Evolutionary conservation across 768 basidiomycete genomes (phyloP).

Genomic region (Boletus vinaceobasis): DNA sequence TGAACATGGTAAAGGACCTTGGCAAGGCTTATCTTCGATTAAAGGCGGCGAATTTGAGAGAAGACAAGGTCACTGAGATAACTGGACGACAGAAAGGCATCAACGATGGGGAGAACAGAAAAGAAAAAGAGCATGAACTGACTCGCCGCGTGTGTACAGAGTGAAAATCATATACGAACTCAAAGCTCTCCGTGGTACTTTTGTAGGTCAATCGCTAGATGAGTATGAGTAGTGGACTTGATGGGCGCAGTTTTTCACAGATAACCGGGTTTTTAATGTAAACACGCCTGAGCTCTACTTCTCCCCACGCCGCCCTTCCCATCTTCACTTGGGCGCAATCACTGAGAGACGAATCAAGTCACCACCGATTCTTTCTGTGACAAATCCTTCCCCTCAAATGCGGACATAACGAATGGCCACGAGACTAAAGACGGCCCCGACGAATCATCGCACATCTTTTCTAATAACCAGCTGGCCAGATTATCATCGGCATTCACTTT

Average conservation of each 20-base stretch:
- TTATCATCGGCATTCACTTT: too few species aligned
- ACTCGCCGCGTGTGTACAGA: slow-evolving; percentile 34
- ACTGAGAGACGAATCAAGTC: too few species aligned
- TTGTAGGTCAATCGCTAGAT: neutral
- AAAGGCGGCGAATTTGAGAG: slow-evolving; percentile 17
- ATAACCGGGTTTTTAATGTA: neutral
- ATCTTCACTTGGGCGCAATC: too few species aligned
- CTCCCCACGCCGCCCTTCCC: too few species aligned
- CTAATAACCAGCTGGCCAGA: too few species aligned
- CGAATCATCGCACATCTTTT: too few species aligned
- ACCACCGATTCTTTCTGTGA: too few species aligned
- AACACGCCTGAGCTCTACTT: too few species aligned
- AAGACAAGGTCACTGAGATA: slow-evolving; percentile 33
- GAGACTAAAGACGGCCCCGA: too few species aligned
- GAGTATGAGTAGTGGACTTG: neutral
- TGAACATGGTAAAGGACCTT: slow-evolving; percentile 10
- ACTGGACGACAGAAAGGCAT: slow-evolving; percentile 2
- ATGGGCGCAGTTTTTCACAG: neutral
- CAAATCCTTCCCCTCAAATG: too few species aligned
- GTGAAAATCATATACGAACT: slow-evolving; percentile 32
- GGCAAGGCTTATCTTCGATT: slow-evolving; percentile 10
- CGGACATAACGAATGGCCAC: too few species aligned
- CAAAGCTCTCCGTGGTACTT: slow-evolving; percentile 9
- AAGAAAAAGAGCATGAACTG: slow-evolving; percentile 9
- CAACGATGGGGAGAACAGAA: neutral